A percentile compares a stretch with the other conserved stretches of the same genome.
These are phyloP conservation scores for Diaporthe sp. DNA, from an alignment of 2,329 filamentous ascomycete genomes.

Conservation along the genomic window DNA sequence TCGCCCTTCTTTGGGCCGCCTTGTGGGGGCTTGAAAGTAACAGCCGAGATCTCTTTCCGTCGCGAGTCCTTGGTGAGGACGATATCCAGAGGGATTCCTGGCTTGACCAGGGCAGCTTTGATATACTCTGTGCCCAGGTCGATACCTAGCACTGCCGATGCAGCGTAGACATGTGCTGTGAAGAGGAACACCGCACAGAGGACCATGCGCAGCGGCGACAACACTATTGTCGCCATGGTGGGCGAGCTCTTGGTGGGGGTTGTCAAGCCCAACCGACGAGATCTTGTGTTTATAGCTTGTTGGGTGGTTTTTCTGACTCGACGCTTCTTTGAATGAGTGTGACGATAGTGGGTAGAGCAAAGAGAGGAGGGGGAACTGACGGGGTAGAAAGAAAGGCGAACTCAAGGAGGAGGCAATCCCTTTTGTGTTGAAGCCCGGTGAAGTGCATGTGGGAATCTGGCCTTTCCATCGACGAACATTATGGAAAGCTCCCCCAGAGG, in stretches of 20 bases:
- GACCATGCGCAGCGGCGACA: slow-evolving; percentile 54
- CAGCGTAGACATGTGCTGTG: slow-evolving; percentile 64
- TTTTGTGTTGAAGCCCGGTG: slow-evolving; percentile 12
- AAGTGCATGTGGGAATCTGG: slow-evolving; percentile 40
- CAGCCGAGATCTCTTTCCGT: slow-evolving; percentile 91
- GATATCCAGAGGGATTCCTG: slow-evolving; percentile 96
- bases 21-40: slow-evolving; percentile 92
- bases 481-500: slow-evolving; percentile 38
- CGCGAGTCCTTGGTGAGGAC: slow-evolving; percentile 98
- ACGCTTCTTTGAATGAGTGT: slow-evolving; percentile 16
- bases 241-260: slow-evolving; percentile 43
- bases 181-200: slow-evolving; percentile 59
- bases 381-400: background rate
- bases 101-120: slow-evolving; percentile 96
- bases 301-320: slow-evolving; percentile 6
- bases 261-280: slow-evolving; percentile 30
- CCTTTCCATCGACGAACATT: slow-evolving; percentile 31
- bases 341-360: background rate
- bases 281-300: slow-evolving; percentile 7
- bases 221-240: slow-evolving; percentile 55
- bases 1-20: slow-evolving; percentile 72
- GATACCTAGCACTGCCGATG: slow-evolving; percentile 86
- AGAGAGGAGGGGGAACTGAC: background rate
- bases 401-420: slow-evolving; percentile 3
- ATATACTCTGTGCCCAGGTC: slow-evolving; percentile 97